Evolutionary conservation across 2,329 filamentous ascomycete species (phyloP).

Genomic region (Mycosphaerelloides madeirae): DNA sequence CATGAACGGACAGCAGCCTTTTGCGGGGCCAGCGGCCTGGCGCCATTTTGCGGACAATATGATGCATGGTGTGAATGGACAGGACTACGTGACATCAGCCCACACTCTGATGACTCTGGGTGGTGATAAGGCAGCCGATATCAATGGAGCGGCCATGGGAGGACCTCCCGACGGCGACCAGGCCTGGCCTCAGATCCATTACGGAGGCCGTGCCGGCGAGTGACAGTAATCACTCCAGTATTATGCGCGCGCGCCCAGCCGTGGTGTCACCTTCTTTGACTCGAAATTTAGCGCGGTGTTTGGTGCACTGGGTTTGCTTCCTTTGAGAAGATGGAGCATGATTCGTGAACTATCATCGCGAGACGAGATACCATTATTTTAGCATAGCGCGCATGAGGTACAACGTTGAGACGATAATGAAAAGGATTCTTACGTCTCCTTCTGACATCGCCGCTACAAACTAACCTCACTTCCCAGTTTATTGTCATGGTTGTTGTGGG

Average conservation of each 20-base stretch:
- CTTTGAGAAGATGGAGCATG: neutral
- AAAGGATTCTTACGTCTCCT: no score
- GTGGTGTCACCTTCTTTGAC: no score
- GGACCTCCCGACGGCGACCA: slow-evolving; percentile 19
- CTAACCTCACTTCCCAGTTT: neutral
- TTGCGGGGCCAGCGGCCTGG: slow-evolving; percentile 29
- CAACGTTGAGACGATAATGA: neutral
- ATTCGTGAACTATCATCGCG: neutral
- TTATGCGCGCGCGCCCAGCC: neutral
- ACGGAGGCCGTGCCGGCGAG: slow-evolving; percentile 1
- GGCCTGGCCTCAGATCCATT: slow-evolving; percentile 26
- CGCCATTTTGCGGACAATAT: slow-evolving; percentile 30
- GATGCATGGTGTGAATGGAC: slow-evolving; percentile 17
- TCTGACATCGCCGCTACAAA: neutral
- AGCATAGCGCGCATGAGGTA: slow-evolving; percentile 3
- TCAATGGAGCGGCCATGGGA: slow-evolving; percentile 15
- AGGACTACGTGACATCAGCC: slow-evolving; percentile 15
- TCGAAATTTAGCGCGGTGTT: no score
- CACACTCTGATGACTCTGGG: slow-evolving; percentile 14
- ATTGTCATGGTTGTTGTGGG: neutral
- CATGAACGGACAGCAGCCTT: slow-evolving; percentile 14
- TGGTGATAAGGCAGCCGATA: slow-evolving; percentile 8
- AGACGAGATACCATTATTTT: neutral
- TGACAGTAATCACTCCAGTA: neutral
- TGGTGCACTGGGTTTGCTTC: no score